A percentile compares a stretch with the other conserved stretches of the same genome.
These are phyloP conservation scores for Aspergillus sp. DNA, from an alignment of 2,329 filamentous ascomycete genomes.

Conservation along the genomic window DNA sequence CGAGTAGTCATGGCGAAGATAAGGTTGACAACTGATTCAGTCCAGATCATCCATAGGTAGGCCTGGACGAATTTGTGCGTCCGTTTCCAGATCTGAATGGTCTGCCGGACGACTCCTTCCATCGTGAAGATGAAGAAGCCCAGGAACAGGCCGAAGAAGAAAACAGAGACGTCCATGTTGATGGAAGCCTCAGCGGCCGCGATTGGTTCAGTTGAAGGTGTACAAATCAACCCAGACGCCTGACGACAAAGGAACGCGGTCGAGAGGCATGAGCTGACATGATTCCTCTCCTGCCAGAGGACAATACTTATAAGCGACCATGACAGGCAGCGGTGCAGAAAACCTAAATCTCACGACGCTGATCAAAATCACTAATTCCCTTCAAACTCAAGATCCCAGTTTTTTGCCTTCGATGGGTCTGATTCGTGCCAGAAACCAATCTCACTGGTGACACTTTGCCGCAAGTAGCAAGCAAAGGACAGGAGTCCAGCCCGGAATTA, in stretches of 20 bases:
- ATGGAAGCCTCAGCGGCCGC: neutral
- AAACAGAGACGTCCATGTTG: slow-evolving; percentile 8
- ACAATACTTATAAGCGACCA: neutral
- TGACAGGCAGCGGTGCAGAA: neutral
- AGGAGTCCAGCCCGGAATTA: neutral
- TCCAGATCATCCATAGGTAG: slow-evolving; percentile 6
- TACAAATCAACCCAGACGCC: neutral
- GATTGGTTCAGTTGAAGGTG: neutral
- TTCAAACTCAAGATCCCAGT: no score
- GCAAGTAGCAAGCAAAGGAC: neutral
- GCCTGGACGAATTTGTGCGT: neutral
- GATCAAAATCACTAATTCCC: neutral
- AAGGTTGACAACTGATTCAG: neutral
- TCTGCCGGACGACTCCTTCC: slow-evolving; percentile 5
- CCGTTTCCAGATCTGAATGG: slow-evolving; percentile 4
- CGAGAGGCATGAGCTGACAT: neutral
- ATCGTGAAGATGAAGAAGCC: slow-evolving; percentile 9
- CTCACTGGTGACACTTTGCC: no score
- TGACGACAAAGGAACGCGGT: neutral
- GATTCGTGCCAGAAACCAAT: no score
- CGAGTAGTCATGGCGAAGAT: slow-evolving; percentile 1
- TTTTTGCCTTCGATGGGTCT: no score
- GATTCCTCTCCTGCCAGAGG: neutral
- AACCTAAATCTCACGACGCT: neutral
- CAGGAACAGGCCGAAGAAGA: slow-evolving; percentile 10